Conservation (phyloP, 2,329 filamentous ascomycete species). For the Curvularia verruculosa region DNA sequence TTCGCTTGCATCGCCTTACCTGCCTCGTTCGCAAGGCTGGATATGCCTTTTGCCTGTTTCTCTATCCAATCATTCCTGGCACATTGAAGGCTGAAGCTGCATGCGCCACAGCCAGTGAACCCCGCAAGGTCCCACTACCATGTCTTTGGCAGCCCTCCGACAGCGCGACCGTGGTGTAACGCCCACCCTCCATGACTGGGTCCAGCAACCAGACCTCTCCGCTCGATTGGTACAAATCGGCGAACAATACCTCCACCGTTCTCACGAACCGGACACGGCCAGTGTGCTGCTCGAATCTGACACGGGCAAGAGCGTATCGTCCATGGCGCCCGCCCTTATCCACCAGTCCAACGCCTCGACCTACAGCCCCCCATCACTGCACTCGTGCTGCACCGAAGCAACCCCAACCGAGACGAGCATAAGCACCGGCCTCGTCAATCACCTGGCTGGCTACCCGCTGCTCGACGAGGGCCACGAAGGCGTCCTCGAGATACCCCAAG, state of each 20-base stretch:
- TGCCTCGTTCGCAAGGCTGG: conserved; percentile 15
- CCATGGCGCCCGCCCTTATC: conserved; percentile 42
- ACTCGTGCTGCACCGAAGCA: conserved; percentile 30
- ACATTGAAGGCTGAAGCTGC: conserved; percentile 21
- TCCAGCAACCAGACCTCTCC: conserved; percentile 33
- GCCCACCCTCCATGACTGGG: conserved; percentile 34
- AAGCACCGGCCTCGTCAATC: conserved; percentile 32
- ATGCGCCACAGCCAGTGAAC: conserved; percentile 23
- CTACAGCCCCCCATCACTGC: conserved; percentile 32
- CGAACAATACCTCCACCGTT: conserved; percentile 15
- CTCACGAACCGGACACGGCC: conserved; percentile 15
- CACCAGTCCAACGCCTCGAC: conserved; percentile 34
- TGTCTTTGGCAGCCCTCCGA: conserved; percentile 29
- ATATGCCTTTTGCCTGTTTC: not conserved
- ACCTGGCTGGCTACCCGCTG: conserved; percentile 26
- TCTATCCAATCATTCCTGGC: conserved; percentile 10
- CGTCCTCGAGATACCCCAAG: conserved; percentile 28
- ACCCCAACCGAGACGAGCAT: conserved; percentile 38
- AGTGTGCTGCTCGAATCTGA: conserved; percentile 21
- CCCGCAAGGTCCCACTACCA: conserved; percentile 21
- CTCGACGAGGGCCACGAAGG: conserved; percentile 37
- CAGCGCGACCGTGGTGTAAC: conserved; percentile 29
- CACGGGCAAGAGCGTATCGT: conserved; percentile 26
- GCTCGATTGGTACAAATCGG: conserved; percentile 36
- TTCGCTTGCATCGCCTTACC: conserved; percentile 11